Evolutionary conservation across 2,329 filamentous ascomycete genomes (phyloP), one percentile per base, ranked within the genome.

Genomic region (Myriangium duriaei): DNA sequence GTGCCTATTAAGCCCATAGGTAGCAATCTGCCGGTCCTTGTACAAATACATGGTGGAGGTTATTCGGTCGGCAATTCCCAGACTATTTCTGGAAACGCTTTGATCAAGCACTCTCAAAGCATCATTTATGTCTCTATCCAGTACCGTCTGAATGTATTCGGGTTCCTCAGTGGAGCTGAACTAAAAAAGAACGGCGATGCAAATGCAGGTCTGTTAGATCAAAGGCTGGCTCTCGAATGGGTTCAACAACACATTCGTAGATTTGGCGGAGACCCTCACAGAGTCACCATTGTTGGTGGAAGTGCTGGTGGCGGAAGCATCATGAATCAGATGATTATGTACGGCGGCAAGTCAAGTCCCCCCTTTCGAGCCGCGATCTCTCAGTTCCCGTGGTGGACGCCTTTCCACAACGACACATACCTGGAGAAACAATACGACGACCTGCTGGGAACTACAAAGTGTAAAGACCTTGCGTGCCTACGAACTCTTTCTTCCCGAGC

Each of bases 301-400:
- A 48, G 42, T 13, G 51, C 51, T 17, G 52, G 52, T 3, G 53
- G 51, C 2, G 48, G 53, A 6, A 42, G 37, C 31, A 48, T 52
- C 11, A 48, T 46, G 40, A 42, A 49, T 21, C 53, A 57, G 34
- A 53, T 64, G 45, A 59, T 56, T 17, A 48, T 59, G 7, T 58
- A 60, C 33, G 51, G 61, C n/a, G 62, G 59, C 4, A 45, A 53
- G 0, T 49, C 51, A 4, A 47, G 54, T 1, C 57, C 59, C 0
- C 56, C 63, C 0, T 66, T 65, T 44, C 51, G 56, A n/a, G 62
- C 59, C 4, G 63, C 58, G 0, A 64, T 65, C 32, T 42, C 54
- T 4, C 47, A 50, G 38, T 45, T 45, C 14, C 45, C 42, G 1
- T 43, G 44, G 45, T 45, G 37, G 49, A 51, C 52, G 31, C 45